A percentile compares a stretch with the other conserved stretches of the same genome.
phyloP scores from a whole-genome alignment of 768 basidiomycete genomes.

The Mycena floridula region DNA sequence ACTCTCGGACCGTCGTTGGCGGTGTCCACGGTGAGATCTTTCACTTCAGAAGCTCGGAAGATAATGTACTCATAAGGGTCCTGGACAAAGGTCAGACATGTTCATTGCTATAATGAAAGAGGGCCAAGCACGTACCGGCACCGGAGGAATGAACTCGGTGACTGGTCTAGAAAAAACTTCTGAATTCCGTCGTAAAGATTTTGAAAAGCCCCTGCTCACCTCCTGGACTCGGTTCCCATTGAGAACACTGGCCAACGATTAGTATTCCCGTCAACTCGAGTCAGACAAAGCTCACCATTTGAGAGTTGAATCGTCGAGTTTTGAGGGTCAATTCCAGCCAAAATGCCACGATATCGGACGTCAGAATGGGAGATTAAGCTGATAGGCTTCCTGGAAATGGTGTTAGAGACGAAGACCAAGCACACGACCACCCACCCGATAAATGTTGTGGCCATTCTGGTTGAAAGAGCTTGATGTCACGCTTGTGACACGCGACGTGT shows the following conservation, averaged over 20 bases:
- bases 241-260: slow-evolving; percentile 68
- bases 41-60: slow-evolving; percentile 86
- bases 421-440: slow-evolving; percentile 64
- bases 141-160: slow-evolving; percentile 76
- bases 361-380: slow-evolving; percentile 88
- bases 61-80: slow-evolving; percentile 88
- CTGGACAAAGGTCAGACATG: too few species aligned
- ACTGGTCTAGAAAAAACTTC: too few species aligned
- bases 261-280: slow-evolving; percentile 5
- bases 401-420: slow-evolving; percentile 5
- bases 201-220: too few species aligned
- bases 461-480: too few species aligned
- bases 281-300: slow-evolving; percentile 51
- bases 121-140: too few species aligned
- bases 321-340: slow-evolving; percentile 80
- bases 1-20: slow-evolving; percentile 41
- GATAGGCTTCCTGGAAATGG: slow-evolving; percentile 66
- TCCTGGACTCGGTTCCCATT: slow-evolving; percentile 83
- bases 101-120: too few species aligned
- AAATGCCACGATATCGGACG: slow-evolving; percentile 83
- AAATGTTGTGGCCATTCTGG: slow-evolving; percentile 76
- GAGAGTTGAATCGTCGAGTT: slow-evolving; percentile 85
- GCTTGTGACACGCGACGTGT: too few species aligned
- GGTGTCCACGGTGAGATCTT: slow-evolving; percentile 85
- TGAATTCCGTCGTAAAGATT: too few species aligned